Evolutionary conservation across 208 protist species (phyloP).

Genomic region (Crithidia mellificae): DNA sequence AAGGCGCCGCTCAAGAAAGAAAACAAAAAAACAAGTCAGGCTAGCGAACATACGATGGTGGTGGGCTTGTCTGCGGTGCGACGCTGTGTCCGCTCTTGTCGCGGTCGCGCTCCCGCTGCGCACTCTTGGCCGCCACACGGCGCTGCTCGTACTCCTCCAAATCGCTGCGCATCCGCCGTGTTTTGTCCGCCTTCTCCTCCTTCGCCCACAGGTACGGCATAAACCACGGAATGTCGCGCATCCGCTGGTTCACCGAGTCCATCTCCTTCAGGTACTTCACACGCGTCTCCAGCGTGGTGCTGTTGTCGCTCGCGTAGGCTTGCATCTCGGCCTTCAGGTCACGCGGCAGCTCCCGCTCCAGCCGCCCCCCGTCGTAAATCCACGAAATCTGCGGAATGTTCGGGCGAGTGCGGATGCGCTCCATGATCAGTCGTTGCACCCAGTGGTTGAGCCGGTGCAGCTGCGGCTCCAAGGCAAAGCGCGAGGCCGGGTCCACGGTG

Average conservation of each 20-base stretch:
- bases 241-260: constrained; percentile 89
- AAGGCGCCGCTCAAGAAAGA: not conserved
- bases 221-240: constrained; percentile 91
- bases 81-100: constrained; percentile 47
- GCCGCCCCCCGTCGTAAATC: constrained; percentile 84
- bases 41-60: constrained; percentile 79
- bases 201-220: constrained; percentile 94
- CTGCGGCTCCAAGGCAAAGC: constrained; percentile 86
- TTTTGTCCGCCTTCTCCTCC: constrained; percentile 79
- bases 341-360: constrained; percentile 81
- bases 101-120: constrained; percentile 17
- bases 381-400: constrained; percentile 86
- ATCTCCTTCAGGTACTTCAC: constrained; percentile 91
- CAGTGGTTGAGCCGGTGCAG: constrained; percentile 86
- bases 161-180: constrained; percentile 74
- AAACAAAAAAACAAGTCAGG: not conserved
- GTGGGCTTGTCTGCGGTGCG: constrained; percentile 66
- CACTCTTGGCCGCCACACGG: constrained; percentile 33
- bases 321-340: constrained; percentile 71
- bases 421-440: constrained; percentile 82
- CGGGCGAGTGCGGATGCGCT: constrained; percentile 75
- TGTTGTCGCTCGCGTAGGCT: constrained; percentile 65
- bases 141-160: constrained; percentile 72
- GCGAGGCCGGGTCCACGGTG: constrained; percentile 83
- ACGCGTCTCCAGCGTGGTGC: constrained; percentile 72